Percentiles rank a stretch among this genome's conserved stretches.
Evolutionary conservation across 306 rosid species (phyloP).

Genomic region (Calophaca sinica): DNA sequence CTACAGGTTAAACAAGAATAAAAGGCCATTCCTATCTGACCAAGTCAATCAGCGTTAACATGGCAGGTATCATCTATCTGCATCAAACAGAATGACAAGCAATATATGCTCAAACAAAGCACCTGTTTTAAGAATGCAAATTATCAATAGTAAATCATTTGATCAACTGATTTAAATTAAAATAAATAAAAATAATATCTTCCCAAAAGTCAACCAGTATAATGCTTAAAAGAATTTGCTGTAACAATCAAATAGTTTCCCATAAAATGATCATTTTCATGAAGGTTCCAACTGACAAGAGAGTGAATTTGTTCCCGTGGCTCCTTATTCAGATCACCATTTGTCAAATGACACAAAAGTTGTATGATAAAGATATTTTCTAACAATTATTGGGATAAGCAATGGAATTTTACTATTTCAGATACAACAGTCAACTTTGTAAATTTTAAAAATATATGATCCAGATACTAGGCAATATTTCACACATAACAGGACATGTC

Average conservation of each 20-base stretch:
- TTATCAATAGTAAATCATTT: neutral
- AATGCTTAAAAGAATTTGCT: neutral
- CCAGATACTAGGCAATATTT: neutral
- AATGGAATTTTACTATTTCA: conserved; percentile 2
- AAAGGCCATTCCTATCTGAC: neutral
- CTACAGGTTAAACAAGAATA: neutral
- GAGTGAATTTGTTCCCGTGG: neutral
- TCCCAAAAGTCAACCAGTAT: conserved; percentile 4
- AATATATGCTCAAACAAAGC: neutral
- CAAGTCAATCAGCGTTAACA: neutral
- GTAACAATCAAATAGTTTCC: neutral
- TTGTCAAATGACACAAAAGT: conserved; percentile 18
- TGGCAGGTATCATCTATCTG: neutral
- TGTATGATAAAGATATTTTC: neutral
- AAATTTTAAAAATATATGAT: conserved; percentile 13
- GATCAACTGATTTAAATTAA: neutral
- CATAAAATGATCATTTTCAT: neutral
- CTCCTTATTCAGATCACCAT: neutral
- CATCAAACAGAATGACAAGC: conserved; percentile 4
- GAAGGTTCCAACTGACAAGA: conserved; percentile 1
- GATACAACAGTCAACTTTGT: too few species aligned
- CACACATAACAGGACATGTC: neutral
- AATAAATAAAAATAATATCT: neutral
- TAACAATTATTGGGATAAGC: neutral
- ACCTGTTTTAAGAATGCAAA: conserved; percentile 11